These are phyloP conservation scores for Closterium sp. DNA, from an alignment of 139 green algal species.

Conservation along the genomic window DNA sequence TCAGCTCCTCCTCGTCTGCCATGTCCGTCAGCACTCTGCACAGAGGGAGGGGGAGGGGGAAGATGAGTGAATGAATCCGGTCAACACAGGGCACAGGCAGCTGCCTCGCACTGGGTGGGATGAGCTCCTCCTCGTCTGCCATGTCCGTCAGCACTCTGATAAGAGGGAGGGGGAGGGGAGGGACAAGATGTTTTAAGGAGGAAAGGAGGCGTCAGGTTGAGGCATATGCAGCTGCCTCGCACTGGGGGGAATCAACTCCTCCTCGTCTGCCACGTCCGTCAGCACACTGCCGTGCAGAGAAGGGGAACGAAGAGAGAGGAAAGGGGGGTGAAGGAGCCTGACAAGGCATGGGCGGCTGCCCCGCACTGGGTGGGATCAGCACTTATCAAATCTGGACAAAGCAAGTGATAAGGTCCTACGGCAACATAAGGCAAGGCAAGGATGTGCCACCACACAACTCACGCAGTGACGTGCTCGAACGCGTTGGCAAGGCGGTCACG, in stretches of 20 bases:
- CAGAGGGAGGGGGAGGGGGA: no score
- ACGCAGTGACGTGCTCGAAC: not conserved
- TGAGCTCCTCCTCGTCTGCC: not conserved
- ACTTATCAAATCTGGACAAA: no score
- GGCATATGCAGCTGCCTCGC: not conserved
- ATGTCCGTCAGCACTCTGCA: slow-evolving; percentile 12
- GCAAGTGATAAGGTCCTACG: no score
- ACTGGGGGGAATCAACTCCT: not conserved
- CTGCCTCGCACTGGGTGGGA: not conserved
- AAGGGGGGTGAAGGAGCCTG: no score
- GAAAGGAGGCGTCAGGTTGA: no score
- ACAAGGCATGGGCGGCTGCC: not conserved
- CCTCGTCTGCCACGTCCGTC: slow-evolving; percentile 3
- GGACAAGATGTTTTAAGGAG: no score
- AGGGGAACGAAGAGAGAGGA: no score
- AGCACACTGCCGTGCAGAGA: not conserved
- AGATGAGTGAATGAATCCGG: no score
- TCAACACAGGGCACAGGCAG: not conserved
- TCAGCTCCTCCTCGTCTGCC: no score
- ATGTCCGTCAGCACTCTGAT: no score
- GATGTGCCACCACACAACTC: not conserved
- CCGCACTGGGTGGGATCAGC: not conserved
- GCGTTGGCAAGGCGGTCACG: not conserved
- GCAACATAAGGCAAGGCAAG: no score
- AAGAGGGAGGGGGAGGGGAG: no score